A percentile compares a stretch with the other conserved stretches of the same genome.
phyloP scores from a whole-genome alignment of 306 rosid genomes.

The Glycine soja region DNA sequence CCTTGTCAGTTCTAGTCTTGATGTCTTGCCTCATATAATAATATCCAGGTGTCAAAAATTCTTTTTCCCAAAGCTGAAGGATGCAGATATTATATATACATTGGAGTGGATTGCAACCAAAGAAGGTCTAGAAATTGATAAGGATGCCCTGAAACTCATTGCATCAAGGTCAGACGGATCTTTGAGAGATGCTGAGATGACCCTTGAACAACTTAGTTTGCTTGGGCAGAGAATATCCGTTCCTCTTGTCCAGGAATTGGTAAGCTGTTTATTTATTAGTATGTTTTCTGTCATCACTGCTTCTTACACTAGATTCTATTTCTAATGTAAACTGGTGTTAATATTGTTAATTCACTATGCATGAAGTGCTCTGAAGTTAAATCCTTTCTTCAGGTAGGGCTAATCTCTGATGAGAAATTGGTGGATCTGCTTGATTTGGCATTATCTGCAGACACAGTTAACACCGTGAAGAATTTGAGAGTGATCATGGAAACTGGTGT shows the following conservation, averaged over 20 bases:
- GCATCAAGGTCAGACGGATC: conserved; percentile 98
- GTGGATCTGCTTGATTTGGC: conserved; percentile 99
- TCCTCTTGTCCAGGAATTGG: conserved; percentile 96
- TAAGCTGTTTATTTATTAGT: conserved; percentile 48
- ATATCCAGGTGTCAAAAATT: conserved; percentile 98
- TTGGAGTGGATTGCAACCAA: conserved; percentile 82
- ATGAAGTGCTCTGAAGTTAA: conserved; percentile 45
- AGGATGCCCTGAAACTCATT: conserved; percentile 94
- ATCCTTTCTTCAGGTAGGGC: conserved; percentile 81
- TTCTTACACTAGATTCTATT: conserved; percentile 36
- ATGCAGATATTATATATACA: conserved; percentile 80
- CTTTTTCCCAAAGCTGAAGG: conserved; percentile 95
- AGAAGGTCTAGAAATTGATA: conserved; percentile 90
- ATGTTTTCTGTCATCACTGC: conserved; percentile 32
- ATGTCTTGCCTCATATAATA: conserved; percentile 95
- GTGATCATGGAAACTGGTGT: conserved; percentile 95
- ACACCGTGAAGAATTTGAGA: conserved; percentile 93
- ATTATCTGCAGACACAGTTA: conserved; percentile 93
- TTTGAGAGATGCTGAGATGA: conserved; percentile 98
- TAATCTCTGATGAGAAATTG: conserved; percentile 94
- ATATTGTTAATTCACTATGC: conserved; percentile 34
- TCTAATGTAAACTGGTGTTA: conserved; percentile 34
- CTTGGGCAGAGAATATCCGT: conserved; percentile 95
- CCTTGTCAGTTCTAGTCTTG: conserved; percentile 96
- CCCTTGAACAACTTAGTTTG: conserved; percentile 95